Evolutionary conservation across 2,329 filamentous ascomycete species (phyloP), one percentile per base, ranked within the genome.

Genomic region (Alternaria sp.): DNA sequence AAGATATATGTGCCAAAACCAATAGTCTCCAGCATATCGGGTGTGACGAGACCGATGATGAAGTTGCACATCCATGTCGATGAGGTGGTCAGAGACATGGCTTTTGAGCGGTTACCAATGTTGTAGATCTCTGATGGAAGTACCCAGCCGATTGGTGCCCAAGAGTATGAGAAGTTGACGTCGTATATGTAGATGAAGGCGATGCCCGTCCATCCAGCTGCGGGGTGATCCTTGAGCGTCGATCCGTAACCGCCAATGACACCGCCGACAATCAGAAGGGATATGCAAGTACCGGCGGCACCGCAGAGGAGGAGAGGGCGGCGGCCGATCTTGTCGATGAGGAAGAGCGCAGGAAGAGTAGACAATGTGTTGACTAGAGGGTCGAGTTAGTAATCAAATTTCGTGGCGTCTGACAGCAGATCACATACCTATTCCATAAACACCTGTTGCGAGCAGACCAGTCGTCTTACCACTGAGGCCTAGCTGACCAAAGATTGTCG

Each of bases 61-160:
- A 73, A 77, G 49, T 93, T 95, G 90, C 91, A 94, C 69, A 95
- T 87, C 93, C 93, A 96, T 87, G 96, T 96, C 78, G 90, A 93
- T 64, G 73, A 77, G 12, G 89, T 89, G 7, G 89, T 90, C 0
- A 93, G 81, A 0, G 90, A 85, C 19, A 91, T 89, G 52, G 90
- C 91, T 62, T 92, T 91, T 0, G 91, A 86, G 19, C 71, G 85
- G n/a, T 88, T 88, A 60, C 86, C 89, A 8, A 92, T 79, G 1
- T 90, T 91, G 87, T 89, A 93, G 28, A 93, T 88, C 79, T 93
- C 91, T 1, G 89, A 87, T 0, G 92, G 86, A 45, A 93, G 84
- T 55, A 92, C 90, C 91, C 91, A 93, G 0, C 88, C 86, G 70
- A 88, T 90, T 2, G 90, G 90, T 0, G 90, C 90, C 91, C 90